Base-by-base conservation (phyloP, 2,329 filamentous ascomycete species). In the Cladobotryum mycophilum region DNA sequence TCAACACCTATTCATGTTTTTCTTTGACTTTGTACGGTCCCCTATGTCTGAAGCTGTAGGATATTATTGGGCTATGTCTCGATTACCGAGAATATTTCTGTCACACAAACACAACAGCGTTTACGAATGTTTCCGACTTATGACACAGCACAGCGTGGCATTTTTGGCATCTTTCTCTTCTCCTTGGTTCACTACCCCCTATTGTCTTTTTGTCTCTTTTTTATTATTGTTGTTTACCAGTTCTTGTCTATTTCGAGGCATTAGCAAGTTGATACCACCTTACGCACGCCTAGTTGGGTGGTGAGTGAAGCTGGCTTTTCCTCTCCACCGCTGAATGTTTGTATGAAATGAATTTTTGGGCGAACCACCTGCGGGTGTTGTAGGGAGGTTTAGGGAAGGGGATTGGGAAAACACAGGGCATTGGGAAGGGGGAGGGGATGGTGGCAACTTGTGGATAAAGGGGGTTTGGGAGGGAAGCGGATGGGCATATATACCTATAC, bases 101-200 rank as follows among this genome's bases (percentile, higher is more conserved):
- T 43, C 41, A 20, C 43, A 33, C 41, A 41, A 20, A 48, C 41
- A 44, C 20, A 33, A 6, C 17, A 35, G 25, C 25, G 30, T 15
- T 45, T 33, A 45, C 33, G 42, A 45, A 45, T 20, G 25, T 20
- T 17, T 42, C 46, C 51, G 51, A 53, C 25, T 53, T 42, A 53
- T 40, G 51, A 53, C 46, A 18, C 30, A 49, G 41, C 51, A 43
- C 48, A 47, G 47, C 46, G 47, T 41, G 30, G 20, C 20, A 50
- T 47, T 30, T 48, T 38, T 15, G 41, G 15, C 38, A 13, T 17
- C 38, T 18, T 41, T 41, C 15, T 20, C 38, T 20, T 41, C 15
- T 20, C 13, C 38, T 17, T 41, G 12, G 38, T 40, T 18, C n/a
- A 40, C n/a, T 40, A 15, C 37, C n/a, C n/a, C n/a, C 17, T 18